phyloP scores from a whole-genome alignment of 1,284 basidiomycete genomes.

The Xerocomus alliaceus region DNA sequence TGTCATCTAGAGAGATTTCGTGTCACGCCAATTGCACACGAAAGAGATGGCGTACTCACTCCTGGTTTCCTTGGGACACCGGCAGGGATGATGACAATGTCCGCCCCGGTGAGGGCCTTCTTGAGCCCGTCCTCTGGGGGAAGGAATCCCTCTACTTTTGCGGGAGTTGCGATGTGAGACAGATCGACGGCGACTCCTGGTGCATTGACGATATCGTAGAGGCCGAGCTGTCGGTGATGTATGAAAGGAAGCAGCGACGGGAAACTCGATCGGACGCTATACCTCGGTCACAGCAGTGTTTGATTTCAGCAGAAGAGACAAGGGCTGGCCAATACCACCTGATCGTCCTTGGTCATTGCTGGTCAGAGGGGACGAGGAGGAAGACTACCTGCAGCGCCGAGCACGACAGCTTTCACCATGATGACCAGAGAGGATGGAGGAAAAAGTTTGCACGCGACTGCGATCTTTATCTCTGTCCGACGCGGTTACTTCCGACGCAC shows the following conservation, averaged over 20 bases:
- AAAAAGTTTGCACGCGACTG: neutral
- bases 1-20: constrained; percentile 62
- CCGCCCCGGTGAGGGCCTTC: constrained; percentile 83
- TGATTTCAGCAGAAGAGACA: constrained; percentile 88
- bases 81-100: constrained; percentile 95
- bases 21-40: constrained; percentile 6
- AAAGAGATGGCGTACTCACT: constrained; percentile 53
- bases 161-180: constrained; percentile 84
- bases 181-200: constrained; percentile 96
- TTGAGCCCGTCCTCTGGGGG: constrained; percentile 81
- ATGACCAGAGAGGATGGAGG: constrained; percentile 49
- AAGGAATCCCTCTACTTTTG: constrained; percentile 80
- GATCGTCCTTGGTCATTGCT: constrained; percentile 11
- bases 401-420: constrained; percentile 93
- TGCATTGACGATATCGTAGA: constrained; percentile 97
- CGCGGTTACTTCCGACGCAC: constrained; percentile 28
- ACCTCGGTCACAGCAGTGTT: constrained; percentile 85
- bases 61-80: constrained; percentile 97
- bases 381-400: constrained; percentile 85
- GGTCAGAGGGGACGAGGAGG: neutral
- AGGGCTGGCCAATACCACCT: constrained; percentile 93
- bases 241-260: neutral
- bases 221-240: constrained; percentile 61
- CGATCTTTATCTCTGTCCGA: constrained; percentile 29
- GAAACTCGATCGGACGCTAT: constrained; percentile 15